These are phyloP conservation scores for Lipomyces yamadae DNA, from an alignment of 805 yeast species.

Conservation along the genomic window DNA sequence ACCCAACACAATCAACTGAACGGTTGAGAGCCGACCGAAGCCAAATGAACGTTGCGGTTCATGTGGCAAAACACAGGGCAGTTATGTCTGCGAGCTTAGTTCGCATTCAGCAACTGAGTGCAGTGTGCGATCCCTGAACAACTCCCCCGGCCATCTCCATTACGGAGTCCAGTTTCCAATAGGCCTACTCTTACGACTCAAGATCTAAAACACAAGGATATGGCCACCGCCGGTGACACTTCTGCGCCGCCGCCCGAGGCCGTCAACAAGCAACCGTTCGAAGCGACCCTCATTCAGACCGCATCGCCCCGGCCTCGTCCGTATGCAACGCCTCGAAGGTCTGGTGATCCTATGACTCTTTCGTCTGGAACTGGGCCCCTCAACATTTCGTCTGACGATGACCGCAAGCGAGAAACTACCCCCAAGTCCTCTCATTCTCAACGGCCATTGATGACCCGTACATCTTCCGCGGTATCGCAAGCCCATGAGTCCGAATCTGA, in stretches of 20 bases:
- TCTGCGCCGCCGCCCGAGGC: background rate
- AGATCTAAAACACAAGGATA: background rate
- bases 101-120: background rate
- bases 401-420: background rate
- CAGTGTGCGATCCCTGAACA: background rate
- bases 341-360: slow-evolving; percentile 42
- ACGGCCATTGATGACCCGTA: slow-evolving; percentile 1
- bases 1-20: too few species aligned
- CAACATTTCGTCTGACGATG: slow-evolving; percentile 7
- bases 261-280: background rate
- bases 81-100: too few species aligned
- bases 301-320: background rate
- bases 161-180: background rate
- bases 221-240: background rate
- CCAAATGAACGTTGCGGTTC: too few species aligned
- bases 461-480: background rate
- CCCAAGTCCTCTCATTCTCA: background rate
- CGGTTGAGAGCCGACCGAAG: too few species aligned
- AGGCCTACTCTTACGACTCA: background rate
- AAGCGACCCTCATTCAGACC: background rate
- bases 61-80: too few species aligned
- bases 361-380: slow-evolving; percentile 3
- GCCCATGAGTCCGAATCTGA: slow-evolving; percentile 31
- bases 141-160: background rate
- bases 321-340: background rate